Evolutionary conservation across 2,329 filamentous ascomycete genomes (phyloP), one percentile per base, ranked within the genome.

Genomic region (Ceratocystis lukuohia): DNA sequence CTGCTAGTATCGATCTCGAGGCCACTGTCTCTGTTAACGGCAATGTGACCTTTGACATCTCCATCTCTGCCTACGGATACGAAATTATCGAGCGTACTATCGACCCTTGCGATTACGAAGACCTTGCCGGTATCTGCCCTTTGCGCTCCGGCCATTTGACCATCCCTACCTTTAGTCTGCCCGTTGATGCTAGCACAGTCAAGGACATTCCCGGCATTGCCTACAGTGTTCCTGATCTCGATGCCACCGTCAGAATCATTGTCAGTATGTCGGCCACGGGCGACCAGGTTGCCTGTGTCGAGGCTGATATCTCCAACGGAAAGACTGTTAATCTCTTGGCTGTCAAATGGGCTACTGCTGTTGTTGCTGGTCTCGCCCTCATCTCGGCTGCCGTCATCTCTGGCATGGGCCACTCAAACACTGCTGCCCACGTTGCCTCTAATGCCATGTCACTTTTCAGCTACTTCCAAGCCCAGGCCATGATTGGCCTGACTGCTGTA

Each of bases 401-500:
- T 33, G 91, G 91, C 41, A 80, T 96, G 3, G 93, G 93, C 10
- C 91, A 96, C 76, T 90, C 90, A 62, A 96, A 96, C 75, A 93
- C 93, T 4, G 92, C 93, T 61, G 91, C 93, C 63, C 93, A 97
- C 76, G 89, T 97, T 69, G 93, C 93, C 65, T 88, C 92, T 66
- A 96, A 96, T 73, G 91, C 93, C 2, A 82, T 96, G 69, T 94
- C 92, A n/a, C 85, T 97, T 37, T 96, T 96, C 74, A 85, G 88
- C 69, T 96, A 94, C 77, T 96, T 96, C 81, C 93, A 97, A 77
- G 86, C 90, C 3, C 92, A 96, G 76, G 92, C 93, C 30, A 91
- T 96, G 76, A 81, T 96, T 72, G 92, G 92, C 69, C 87, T 96
- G 76, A 89, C 87, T 65, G 84, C 88, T 22, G 87, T 96, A 15